These are phyloP conservation scores for Apiotrichum akiyoshidainum DNA, from an alignment of 1,284 basidiomycete species.

Conservation along the genomic window DNA sequence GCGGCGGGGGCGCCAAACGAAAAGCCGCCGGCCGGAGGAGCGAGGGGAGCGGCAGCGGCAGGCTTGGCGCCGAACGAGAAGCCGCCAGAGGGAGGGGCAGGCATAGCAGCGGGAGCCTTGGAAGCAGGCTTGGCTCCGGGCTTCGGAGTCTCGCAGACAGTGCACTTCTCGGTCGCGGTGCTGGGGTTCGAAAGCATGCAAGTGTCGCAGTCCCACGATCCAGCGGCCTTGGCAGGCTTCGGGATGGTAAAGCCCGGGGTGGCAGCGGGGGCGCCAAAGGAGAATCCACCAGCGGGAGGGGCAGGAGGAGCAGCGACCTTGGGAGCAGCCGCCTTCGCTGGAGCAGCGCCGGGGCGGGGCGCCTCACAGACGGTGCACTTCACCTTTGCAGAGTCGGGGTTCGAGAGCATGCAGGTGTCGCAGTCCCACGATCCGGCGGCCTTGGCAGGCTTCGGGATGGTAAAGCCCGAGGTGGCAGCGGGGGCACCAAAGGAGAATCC, in stretches of 20 bases:
- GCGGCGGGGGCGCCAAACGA: not conserved
- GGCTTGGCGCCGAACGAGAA: slow-evolving; percentile 11
- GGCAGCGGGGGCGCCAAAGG: slow-evolving; percentile 10
- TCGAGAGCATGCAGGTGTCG: slow-evolving; percentile 54
- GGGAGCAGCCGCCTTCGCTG: slow-evolving; percentile 7
- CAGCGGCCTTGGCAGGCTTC: slow-evolving; percentile 11
- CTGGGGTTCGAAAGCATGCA: slow-evolving; percentile 56
- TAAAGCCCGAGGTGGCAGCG: not conserved
- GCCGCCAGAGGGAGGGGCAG: slow-evolving; percentile 11
- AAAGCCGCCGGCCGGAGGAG: not conserved
- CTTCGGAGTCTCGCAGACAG: slow-evolving; percentile 55
- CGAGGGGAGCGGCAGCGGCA: not conserved
- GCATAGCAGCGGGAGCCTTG: not conserved
- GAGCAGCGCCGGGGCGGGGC: slow-evolving; percentile 34
- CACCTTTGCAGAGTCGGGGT: slow-evolving; percentile 51
- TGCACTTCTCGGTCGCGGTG: slow-evolving; percentile 55
- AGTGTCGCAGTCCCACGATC: slow-evolving; percentile 54
- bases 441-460: slow-evolving; percentile 6
- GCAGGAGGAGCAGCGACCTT: not conserved
- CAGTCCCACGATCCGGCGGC: slow-evolving; percentile 53
- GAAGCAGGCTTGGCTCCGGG: slow-evolving; percentile 5
- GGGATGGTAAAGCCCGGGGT: not conserved
- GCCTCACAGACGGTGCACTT: slow-evolving; percentile 60
- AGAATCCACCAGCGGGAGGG: slow-evolving; percentile 12
- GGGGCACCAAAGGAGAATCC: slow-evolving; percentile 3